Conservation (phyloP, 495 filamentous ascomycete genomes). For the Aspergillus indologenus region DNA sequence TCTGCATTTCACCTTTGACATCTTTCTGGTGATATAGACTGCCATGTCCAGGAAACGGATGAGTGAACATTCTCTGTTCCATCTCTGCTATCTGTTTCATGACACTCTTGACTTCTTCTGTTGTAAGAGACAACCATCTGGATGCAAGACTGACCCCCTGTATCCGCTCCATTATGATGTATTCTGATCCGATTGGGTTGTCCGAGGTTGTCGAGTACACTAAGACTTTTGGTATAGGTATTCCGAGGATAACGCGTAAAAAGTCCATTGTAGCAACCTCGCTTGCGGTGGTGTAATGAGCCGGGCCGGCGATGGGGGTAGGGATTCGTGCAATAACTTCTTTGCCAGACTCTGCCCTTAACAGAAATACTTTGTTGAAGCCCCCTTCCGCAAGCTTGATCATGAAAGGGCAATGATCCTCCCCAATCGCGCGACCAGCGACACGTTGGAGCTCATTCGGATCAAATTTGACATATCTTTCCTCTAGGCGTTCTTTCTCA, state of each 20-base stretch:
- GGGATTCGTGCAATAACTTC: slow-evolving; percentile 39
- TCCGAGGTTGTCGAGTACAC: slow-evolving; percentile 26
- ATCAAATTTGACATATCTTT: slow-evolving; percentile 31
- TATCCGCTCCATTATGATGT: slow-evolving; percentile 38
- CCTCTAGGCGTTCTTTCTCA: slow-evolving; percentile 24
- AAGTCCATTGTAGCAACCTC: slow-evolving; percentile 46
- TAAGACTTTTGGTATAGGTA: slow-evolving; percentile 32
- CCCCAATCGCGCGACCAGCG: slow-evolving; percentile 27
- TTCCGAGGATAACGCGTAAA: slow-evolving; percentile 29
- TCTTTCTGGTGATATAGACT: slow-evolving; percentile 39
- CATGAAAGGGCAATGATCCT: slow-evolving; percentile 27
- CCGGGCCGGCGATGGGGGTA: slow-evolving; percentile 32
- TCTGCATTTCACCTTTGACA: slow-evolving; percentile 22
- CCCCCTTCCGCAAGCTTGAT: slow-evolving; percentile 35
- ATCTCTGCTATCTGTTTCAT: slow-evolving; percentile 39
- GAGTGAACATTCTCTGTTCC: slow-evolving; percentile 34
- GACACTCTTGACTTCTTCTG: slow-evolving; percentile 35
- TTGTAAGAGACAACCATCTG: slow-evolving; percentile 33
- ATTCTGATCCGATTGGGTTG: slow-evolving; percentile 36
- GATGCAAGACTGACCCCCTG: slow-evolving; percentile 34
- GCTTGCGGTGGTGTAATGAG: slow-evolving; percentile 38
- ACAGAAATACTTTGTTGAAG: slow-evolving; percentile 34
- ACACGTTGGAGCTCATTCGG: slow-evolving; percentile 32
- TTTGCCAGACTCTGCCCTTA: slow-evolving; percentile 27
- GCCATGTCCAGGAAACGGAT: slow-evolving; percentile 35